phyloP scores from a whole-genome alignment of 352 stramenopile genomes.

The Blastocystis sp. region DNA sequence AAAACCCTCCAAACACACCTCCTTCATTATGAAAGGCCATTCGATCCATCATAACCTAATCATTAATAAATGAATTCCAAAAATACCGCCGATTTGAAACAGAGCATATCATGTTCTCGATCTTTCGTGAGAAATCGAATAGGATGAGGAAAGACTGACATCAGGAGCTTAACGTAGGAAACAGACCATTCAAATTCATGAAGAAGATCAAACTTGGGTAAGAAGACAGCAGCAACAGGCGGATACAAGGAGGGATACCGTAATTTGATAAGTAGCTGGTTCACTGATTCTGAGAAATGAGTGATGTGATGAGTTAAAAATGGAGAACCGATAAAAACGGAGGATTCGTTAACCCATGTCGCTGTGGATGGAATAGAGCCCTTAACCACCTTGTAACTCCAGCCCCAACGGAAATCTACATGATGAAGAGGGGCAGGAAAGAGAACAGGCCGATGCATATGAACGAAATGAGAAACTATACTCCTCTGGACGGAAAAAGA shows the following conservation, averaged over 20 bases:
- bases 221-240: not conserved
- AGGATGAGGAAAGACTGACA: not conserved
- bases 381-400: not conserved
- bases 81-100: slow-evolving; percentile 15
- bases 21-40: slow-evolving; percentile 5
- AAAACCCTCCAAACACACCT: slow-evolving; percentile 17
- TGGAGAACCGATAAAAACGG: not conserved
- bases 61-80: not conserved
- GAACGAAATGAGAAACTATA: too few species aligned
- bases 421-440: too few species aligned
- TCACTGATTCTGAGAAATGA: slow-evolving; percentile 8
- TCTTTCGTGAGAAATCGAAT: not conserved
- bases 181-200: slow-evolving; percentile 15
- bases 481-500: too few species aligned
- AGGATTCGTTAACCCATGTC: not conserved
- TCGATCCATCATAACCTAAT: slow-evolving; percentile 8
- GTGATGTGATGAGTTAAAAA: slow-evolving; percentile 5
- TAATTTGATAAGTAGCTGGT: slow-evolving; percentile 11
- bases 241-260: not conserved
- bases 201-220: not conserved
- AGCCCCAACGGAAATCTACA: slow-evolving; percentile 17
- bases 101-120: not conserved
- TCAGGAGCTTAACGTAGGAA: not conserved
- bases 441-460: too few species aligned
- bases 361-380: not conserved